A percentile compares a stretch with the other conserved stretches of the same genome.
Evolutionary conservation across 2,329 filamentous ascomycete genomes (phyloP).

Genomic region (Westerdykella sp.): DNA sequence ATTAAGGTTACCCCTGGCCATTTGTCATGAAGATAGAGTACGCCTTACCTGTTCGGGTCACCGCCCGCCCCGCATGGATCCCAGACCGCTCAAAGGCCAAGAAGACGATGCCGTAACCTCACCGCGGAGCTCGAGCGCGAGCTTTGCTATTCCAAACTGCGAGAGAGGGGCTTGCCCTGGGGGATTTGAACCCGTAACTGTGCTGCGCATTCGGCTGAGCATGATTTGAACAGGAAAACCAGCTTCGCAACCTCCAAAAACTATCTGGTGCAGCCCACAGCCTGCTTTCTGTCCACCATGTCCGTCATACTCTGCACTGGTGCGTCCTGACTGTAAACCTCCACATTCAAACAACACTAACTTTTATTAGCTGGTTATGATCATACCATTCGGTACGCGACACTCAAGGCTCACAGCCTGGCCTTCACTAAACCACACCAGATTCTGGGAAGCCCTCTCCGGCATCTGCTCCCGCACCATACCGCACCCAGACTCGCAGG

Average conservation of each 20-base stretch:
- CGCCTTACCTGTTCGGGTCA: neutral
- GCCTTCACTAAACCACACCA: constrained; percentile 34
- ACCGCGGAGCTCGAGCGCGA: too few relatives aligned
- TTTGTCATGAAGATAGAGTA: too few relatives aligned
- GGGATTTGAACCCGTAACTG: too few relatives aligned
- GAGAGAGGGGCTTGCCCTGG: too few relatives aligned
- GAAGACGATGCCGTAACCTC: too few relatives aligned
- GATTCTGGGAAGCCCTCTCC: constrained; percentile 97
- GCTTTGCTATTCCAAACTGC: too few relatives aligned
- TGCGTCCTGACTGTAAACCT: constrained; percentile 35
- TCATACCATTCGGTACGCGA: constrained; percentile 63
- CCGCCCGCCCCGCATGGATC: neutral
- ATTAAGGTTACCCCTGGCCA: neutral
- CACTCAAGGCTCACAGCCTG: neutral
- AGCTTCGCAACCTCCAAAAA: too few relatives aligned
- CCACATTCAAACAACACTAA: constrained; percentile 13
- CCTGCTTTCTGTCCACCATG: constrained; percentile 38
- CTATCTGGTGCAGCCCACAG: too few relatives aligned
- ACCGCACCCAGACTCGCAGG: constrained; percentile 95
- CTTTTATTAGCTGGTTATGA: constrained; percentile 59
- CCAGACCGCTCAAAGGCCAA: too few relatives aligned
- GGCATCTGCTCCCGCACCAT: constrained; percentile 98
- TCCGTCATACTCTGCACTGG: constrained; percentile 63
- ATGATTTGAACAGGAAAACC: too few relatives aligned
- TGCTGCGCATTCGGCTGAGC: too few relatives aligned